Base-by-base conservation (phyloP, 2,329 filamentous ascomycete genomes). In the Exophiala oligosperma region DNA sequence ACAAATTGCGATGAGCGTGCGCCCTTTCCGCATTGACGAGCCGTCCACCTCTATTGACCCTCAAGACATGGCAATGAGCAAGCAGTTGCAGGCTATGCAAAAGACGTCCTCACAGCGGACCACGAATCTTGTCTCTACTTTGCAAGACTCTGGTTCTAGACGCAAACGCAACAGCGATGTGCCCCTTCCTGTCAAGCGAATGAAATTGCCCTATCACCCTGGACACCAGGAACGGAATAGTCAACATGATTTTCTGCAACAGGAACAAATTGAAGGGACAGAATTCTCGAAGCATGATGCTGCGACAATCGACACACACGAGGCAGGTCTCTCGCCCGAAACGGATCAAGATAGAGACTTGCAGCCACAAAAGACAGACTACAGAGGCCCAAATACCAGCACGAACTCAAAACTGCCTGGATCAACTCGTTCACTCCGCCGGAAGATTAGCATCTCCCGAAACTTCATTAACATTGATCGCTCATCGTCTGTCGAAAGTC, bases 41-140 rank as follows among this genome's bases (percentile, higher is more conserved):
- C 32, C 38, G 38, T 49, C 37, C 12, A 23, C 56, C 14, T 41
- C 44, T 2, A 9, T 56, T 17, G 54, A 62, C 35, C 38, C 47
- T 23, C 54, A 59, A 44, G 63, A 66, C 56, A 44, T 47, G 7
- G 49, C 49, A n/a, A 60, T 66, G 24, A 62, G 59, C 55, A 61
- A 53, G 44, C 61, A 62, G 24, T 41, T 66, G 40, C 56, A 61
- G 28, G 48, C 57, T 37, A 60, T 65, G 55, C 64, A 66, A 52
- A 61, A 56, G 52, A 62, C 63, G 3, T 65, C 63, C 12, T 66
- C 61, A 14, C 40, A 52, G 21, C 59, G 40, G 7, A 60, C 58
- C 52, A 54, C 48, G 26, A 55, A 54, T 28, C 44, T 66, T 24
- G 28, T 57, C 24, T 61, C 64, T 11, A 66, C 64, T 4, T 29